Conservation (phyloP, 306 rosid species). For the Cicer cuneatum region DNA sequence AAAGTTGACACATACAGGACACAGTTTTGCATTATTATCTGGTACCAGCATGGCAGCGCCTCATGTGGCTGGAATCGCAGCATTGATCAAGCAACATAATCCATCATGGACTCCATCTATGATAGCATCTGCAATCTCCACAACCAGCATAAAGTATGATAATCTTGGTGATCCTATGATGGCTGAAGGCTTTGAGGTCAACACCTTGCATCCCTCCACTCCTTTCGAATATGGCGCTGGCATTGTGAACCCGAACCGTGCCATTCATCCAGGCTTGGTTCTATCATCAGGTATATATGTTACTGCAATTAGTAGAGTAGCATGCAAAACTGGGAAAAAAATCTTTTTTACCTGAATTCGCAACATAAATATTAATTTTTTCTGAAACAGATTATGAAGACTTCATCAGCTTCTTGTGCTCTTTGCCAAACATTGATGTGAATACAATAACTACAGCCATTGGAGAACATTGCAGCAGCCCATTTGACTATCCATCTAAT, state of each 20-base stretch:
- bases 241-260: constrained; percentile 62
- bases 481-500: constrained; percentile 66
- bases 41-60: constrained; percentile 97
- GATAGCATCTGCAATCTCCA: constrained; percentile 84
- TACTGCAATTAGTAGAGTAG: constrained; percentile 5
- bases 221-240: constrained; percentile 86
- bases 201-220: constrained; percentile 62
- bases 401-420: constrained; percentile 78
- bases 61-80: constrained; percentile 90
- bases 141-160: constrained; percentile 75
- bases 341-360: neutral
- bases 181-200: constrained; percentile 65
- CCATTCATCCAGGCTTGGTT: constrained; percentile 78
- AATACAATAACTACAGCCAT: constrained; percentile 48
- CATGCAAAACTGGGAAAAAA: constrained; percentile 2
- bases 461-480: constrained; percentile 61
- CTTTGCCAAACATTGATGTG: constrained; percentile 63
- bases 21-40: constrained; percentile 69
- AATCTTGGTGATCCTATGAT: constrained; percentile 60
- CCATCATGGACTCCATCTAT: constrained; percentile 92
- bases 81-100: constrained; percentile 79
- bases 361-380: constrained; percentile 9
- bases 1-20: constrained; percentile 51
- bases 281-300: constrained; percentile 60
- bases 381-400: constrained; percentile 64